Base-by-base conservation (phyloP, 164 flowering plant genomes). In the Buxus sempervirens region DNA sequence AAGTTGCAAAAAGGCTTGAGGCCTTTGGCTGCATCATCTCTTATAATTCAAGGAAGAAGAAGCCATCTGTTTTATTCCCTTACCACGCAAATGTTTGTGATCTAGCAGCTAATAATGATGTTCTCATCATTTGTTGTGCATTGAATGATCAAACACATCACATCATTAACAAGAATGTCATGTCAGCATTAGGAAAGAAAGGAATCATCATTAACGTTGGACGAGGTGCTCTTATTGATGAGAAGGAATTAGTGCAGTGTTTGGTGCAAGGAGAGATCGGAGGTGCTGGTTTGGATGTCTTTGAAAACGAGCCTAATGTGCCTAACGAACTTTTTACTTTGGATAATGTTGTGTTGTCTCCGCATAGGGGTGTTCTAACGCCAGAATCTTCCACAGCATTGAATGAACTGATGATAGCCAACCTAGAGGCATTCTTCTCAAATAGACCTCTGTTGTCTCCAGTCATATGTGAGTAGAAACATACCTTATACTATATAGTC, bases 221-320 rank as follows among this genome's bases (percentile, higher is more conserved):
- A 0, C 89, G 96, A 0, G 97, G 97, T 18, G 77, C 83, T 15
- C 74, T 89, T 5, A 71, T 89, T n/a, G 86, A 91, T 63, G 93
- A 91, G 75, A 76, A 82, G 70, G 91, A 84, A 73, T 32, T 89
- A 71, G 86, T 91, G 62, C 60, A 55, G 56, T 81, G 79, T 68
- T 76, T 91, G 75, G 78, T 78, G 68, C 54, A 75, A 41, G 86
- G 87, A 53, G 84, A 82, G 70, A 78, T 91, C 55, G 83, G 78
- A 9, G 97, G 91, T 57, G 93, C 93, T 54, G 97, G 91, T 16
- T 68, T 91, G 58, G 97, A 91, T 69, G 96, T 88, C 78, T 89
- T 85, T 71, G 96, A 88, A 74, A 67, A 84, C 58, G 95, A 89
- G 72, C 97, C 97, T 24, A 4, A 73, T 72, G 93, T 86, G 58